Conservation (phyloP, 345 rosid species). For the Bretschneidera sinensis region DNA sequence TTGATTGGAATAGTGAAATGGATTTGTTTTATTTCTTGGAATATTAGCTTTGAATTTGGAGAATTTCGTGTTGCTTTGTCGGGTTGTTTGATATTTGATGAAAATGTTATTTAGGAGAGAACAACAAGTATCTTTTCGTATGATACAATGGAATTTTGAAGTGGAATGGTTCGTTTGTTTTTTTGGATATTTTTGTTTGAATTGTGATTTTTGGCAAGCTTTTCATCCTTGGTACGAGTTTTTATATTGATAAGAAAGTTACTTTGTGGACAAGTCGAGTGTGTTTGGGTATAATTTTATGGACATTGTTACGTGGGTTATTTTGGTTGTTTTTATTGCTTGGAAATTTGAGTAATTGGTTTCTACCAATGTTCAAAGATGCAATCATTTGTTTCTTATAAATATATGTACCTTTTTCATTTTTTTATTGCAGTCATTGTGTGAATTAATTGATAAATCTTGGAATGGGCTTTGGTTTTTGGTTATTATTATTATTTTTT, state of each 20-base stretch:
- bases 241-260: neutral
- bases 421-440: conserved; percentile 1
- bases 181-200: neutral
- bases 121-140: neutral
- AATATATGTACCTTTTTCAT: neutral
- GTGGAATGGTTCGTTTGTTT: neutral
- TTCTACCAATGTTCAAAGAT: neutral
- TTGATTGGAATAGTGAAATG: conserved; percentile 6
- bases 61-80: neutral
- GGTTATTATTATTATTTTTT: too few species aligned
- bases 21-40: conserved; percentile 6
- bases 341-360: too few species aligned
- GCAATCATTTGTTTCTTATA: neutral
- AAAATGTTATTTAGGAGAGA: neutral
- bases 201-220: neutral
- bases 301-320: neutral
- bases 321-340: neutral
- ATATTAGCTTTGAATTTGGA: neutral
- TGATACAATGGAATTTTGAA: neutral
- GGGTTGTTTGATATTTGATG: neutral
- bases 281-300: neutral
- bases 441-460: neutral
- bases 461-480: conserved; percentile 6
- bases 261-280: too few species aligned
- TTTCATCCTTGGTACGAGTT: neutral